Conservation (phyloP, 331 rosid species). For the Rhamnella rubrinervis region DNA sequence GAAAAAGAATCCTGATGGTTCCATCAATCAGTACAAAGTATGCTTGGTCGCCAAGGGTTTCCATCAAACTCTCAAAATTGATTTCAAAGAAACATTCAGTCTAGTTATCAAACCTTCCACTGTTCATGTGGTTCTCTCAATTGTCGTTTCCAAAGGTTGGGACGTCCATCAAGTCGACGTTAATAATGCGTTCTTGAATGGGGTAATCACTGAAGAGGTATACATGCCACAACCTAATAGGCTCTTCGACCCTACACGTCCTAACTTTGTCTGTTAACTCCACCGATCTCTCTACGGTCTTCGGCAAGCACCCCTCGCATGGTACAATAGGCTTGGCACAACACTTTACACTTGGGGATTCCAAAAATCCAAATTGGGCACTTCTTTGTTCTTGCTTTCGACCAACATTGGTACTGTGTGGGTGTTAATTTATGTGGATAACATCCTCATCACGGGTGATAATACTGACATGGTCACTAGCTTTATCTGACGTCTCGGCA, state of each 20-base stretch:
- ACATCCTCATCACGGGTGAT: neutral
- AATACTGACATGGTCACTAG: too few relatives aligned
- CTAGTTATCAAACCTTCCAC: neutral
- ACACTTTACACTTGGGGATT: neutral
- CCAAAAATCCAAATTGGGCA: neutral
- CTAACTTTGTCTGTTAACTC: neutral
- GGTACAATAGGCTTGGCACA: neutral
- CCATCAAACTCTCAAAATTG: neutral
- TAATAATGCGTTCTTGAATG: neutral
- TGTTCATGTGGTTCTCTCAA: neutral
- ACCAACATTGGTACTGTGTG: too few relatives aligned
- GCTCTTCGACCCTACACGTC: neutral
- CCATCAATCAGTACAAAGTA: neutral
- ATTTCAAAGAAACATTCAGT: neutral
- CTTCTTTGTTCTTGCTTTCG: neutral
- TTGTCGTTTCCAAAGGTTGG: neutral
- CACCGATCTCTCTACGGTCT: neutral
- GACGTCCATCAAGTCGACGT: neutral
- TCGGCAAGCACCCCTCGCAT: neutral
- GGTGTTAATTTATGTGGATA: neutral
- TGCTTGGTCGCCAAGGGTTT: neutral
- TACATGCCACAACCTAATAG: neutral
- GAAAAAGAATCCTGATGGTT: neutral
- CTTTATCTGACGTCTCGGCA: accelerated
- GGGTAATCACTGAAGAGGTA: neutral